Base-by-base conservation (phyloP, 106 monocot genomes). In the Chionographis japonica region DNA sequence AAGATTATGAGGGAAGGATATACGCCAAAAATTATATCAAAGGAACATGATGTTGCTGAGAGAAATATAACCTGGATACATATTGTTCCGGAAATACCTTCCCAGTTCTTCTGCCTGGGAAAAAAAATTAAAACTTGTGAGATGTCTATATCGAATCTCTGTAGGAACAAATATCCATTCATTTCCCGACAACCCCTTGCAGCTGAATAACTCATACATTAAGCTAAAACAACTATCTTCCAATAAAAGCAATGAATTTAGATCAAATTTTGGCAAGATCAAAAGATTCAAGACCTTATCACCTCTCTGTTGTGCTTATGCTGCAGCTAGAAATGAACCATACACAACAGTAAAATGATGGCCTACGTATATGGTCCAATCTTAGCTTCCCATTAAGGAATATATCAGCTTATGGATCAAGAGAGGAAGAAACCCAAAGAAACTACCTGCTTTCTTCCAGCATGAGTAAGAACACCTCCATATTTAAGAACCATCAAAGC, bases 401-500 rank as follows among this genome's bases (percentile, higher is more conserved):
- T 10, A 46, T 46, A 5, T 46, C 8, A 46, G 9, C 5, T 27
- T 27, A 74, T 13, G 27, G 55, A 37, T 46, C 42, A 12, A 43
- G 12, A 27, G n/a, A 42, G 12, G 41, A 67, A 50, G 51, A 50
- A 65, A 12, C 72, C 12, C 60, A 38, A 63, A 37, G 52, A 53
- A 64, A 65, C 19, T 19, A 35, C 97, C 92, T 98, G 97, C 73
- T 98, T 92, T 83, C 97, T 87, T 68, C 97, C 97, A 56, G 97
- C 97, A 85, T 98, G 97, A 70, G 97, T 98, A 71, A 98, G 89
- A 39, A 98, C 97, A 77, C 97, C 97, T 55, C 97, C 97, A 73
- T 98, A 98, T 66, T 98, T 98, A 63, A 98, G 89, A 83, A 98
- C 83, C 97, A 98, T 98, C 58, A 92, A 79, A 77, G 97, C 97